Evolutionary conservation across 2,329 filamentous ascomycete species (phyloP).

Genomic region (Eurotiales sp.): DNA sequence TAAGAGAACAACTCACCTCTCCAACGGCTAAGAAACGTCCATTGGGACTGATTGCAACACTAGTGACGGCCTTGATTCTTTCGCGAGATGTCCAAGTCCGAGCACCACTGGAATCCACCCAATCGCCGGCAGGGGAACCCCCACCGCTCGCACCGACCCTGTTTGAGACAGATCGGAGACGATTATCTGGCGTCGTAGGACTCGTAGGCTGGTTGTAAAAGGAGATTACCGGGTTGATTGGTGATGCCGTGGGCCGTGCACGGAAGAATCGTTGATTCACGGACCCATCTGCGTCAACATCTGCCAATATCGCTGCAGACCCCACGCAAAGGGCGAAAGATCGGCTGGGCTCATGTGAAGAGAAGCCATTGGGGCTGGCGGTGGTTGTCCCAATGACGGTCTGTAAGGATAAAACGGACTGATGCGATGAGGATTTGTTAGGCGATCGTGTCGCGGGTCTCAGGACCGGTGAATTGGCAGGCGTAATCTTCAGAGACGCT

Average conservation of each 20-base stretch:
- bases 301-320: constrained; percentile 85
- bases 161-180: constrained; percentile 55
- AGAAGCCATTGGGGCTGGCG: constrained; percentile 78
- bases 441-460: constrained; percentile 63
- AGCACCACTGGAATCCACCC: constrained; percentile 56
- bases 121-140: constrained; percentile 49
- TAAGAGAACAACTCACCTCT: constrained; percentile 53
- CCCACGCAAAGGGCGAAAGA: constrained; percentile 88
- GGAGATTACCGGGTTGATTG: constrained; percentile 58
- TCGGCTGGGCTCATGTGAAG: constrained; percentile 65
- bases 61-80: constrained; percentile 90
- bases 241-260: constrained; percentile 68
- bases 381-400: constrained; percentile 91
- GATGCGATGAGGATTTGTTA: constrained; percentile 42
- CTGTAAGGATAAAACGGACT: constrained; percentile 63
- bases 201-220: constrained; percentile 55
- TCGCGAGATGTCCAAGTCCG: constrained; percentile 86
- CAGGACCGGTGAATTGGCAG: constrained; percentile 70
- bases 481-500: constrained; percentile 61
- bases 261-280: constrained; percentile 83
- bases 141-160: constrained; percentile 47
- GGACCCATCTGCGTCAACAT: constrained; percentile 63
- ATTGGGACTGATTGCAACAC: constrained; percentile 81
- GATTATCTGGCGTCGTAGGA: constrained; percentile 53
- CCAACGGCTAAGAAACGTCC: constrained; percentile 85